Percentiles rank a stretch among this genome's conserved stretches.
These are phyloP conservation scores for Cordyceps tenuipes DNA, from an alignment of 2,329 filamentous ascomycete species.

Conservation along the genomic window DNA sequence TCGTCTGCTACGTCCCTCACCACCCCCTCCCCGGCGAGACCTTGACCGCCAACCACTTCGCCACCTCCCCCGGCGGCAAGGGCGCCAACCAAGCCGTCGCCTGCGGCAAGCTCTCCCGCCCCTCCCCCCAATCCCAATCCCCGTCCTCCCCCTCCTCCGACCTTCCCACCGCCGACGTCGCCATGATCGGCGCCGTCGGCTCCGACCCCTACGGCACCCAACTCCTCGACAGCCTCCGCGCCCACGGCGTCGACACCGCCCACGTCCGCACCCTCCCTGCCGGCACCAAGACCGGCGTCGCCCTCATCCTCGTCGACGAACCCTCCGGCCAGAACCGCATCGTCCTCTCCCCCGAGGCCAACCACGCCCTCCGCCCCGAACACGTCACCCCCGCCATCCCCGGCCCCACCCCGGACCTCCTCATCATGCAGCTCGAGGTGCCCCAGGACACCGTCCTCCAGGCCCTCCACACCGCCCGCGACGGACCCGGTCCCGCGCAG, in stretches of 20 bases:
- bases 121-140: slow-evolving; percentile 25
- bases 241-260: slow-evolving; percentile 53
- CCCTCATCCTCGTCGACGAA: slow-evolving; percentile 68
- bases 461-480: slow-evolving; percentile 44
- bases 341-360: slow-evolving; percentile 64
- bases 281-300: slow-evolving; percentile 55
- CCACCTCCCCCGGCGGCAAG: slow-evolving; percentile 80
- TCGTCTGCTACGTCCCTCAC: slow-evolving; percentile 79
- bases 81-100: slow-evolving; percentile 93
- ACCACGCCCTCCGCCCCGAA: slow-evolving; percentile 39
- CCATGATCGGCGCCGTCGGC: slow-evolving; percentile 70
- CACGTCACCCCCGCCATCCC: slow-evolving; percentile 26
- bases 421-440: slow-evolving; percentile 74
- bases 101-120: slow-evolving; percentile 69
- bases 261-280: slow-evolving; percentile 37
- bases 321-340: slow-evolving; percentile 69
- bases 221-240: slow-evolving; percentile 49
- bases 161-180: slow-evolving; percentile 37
- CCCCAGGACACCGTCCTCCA: slow-evolving; percentile 57
- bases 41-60: slow-evolving; percentile 68
- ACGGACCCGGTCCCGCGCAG: slow-evolving; percentile 23
- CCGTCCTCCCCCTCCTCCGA: slow-evolving; percentile 25
- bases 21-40: slow-evolving; percentile 83
- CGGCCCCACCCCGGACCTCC: slow-evolving; percentile 44
- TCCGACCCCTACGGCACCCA: slow-evolving; percentile 55